Conservation (phyloP, 208 protist genomes). For the Leishmania major region DNA sequence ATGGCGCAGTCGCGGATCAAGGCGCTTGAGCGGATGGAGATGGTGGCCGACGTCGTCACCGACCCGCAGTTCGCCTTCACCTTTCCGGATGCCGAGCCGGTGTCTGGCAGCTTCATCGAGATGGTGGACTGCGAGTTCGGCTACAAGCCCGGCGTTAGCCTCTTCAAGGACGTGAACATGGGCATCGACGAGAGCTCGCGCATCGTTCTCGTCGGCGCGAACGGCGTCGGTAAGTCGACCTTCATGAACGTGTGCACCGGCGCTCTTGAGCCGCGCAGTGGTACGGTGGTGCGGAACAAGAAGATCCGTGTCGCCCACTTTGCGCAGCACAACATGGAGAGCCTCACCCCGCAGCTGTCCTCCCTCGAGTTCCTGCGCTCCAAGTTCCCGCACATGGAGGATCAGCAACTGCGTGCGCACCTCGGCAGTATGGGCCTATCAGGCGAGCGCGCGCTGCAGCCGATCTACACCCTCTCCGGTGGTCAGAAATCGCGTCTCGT, state of each 20-base stretch:
- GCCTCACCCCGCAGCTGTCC: conserved; percentile 88
- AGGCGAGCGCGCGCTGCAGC: conserved; percentile 85
- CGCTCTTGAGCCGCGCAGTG: conserved; percentile 78
- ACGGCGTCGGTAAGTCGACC: conserved; percentile 95
- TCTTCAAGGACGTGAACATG: conserved; percentile 95
- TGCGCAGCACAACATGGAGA: conserved; percentile 94
- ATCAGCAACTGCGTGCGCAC: conserved; percentile 87
- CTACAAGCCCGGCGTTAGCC: conserved; percentile 80
- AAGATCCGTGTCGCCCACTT: conserved; percentile 92
- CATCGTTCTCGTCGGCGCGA: conserved; percentile 91
- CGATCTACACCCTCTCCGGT: conserved; percentile 93
- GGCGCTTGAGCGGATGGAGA: conserved; percentile 90
- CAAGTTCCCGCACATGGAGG: conserved; percentile 86
- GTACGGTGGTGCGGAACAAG: conserved; percentile 83
- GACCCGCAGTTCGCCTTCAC: conserved; percentile 93
- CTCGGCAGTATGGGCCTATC: conserved; percentile 93
- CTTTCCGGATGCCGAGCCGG: conserved; percentile 89
- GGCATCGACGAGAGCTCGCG: conserved; percentile 86
- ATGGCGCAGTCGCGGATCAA: conserved; percentile 97
- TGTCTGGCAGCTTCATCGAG: conserved; percentile 82
- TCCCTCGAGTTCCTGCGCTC: conserved; percentile 90
- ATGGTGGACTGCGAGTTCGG: conserved; percentile 93
- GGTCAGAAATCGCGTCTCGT: conserved; percentile 95
- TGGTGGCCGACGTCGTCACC: conserved; percentile 81
- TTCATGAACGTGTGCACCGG: conserved; percentile 94